Evolutionary conservation across 2,329 filamentous ascomycete species (phyloP).

Genomic region (Ophiostoma australiae): DNA sequence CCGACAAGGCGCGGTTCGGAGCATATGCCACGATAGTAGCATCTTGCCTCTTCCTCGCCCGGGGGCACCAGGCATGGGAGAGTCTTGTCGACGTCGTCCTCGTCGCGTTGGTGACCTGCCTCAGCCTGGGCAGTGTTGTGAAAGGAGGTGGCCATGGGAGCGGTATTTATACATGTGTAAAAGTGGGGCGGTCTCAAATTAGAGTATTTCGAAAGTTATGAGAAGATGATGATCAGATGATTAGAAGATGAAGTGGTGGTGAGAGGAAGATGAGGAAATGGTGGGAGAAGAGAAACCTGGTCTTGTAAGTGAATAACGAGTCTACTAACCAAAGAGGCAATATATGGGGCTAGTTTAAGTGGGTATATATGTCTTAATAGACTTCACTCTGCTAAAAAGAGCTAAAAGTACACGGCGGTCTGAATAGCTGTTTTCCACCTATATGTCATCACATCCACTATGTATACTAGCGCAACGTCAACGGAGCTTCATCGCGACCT

Average conservation of each 20-base stretch:
- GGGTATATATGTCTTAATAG: too few species aligned
- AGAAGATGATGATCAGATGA: neutral
- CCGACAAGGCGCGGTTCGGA: neutral
- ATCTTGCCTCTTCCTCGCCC: neutral
- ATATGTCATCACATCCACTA: neutral
- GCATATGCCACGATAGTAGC: neutral
- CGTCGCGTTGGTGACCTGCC: too few species aligned
- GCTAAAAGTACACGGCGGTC: neutral
- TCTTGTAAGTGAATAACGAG: neutral
- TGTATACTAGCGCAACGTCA: neutral
- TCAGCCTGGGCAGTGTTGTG: too few species aligned
- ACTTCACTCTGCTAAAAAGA: neutral
- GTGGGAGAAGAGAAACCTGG: neutral
- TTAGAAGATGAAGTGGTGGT: neutral
- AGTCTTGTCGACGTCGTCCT: neutral
- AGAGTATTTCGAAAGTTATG: too few species aligned
- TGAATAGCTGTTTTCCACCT: neutral
- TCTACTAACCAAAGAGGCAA: neutral
- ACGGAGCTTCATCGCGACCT: constrained; percentile 16
- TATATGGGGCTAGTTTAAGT: too few species aligned
- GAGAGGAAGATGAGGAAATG: neutral
- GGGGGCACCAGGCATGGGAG: neutral
- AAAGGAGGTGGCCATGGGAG: too few species aligned
- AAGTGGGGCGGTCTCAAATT: too few species aligned
- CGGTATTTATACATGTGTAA: too few species aligned